Evolutionary conservation across 345 rosid species (phyloP).

Genomic region (Carallia brachiata): DNA sequence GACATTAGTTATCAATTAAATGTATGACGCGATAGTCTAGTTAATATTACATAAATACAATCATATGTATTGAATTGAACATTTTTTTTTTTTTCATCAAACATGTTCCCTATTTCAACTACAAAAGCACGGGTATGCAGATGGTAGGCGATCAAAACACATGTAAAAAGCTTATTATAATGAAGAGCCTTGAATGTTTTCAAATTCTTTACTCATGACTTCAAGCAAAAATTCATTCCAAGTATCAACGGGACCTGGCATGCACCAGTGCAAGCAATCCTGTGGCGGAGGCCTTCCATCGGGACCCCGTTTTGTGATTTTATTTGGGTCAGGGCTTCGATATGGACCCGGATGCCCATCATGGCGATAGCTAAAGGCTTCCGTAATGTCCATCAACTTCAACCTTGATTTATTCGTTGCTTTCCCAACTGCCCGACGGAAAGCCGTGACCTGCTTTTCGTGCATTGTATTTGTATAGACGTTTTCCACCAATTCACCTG

Average conservation of each 20-base stretch:
- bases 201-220: constrained; percentile 62
- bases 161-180: constrained; percentile 21
- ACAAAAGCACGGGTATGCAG: constrained; percentile 6
- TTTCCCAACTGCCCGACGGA: constrained; percentile 44
- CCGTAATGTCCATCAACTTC: constrained; percentile 83
- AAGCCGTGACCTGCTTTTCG: constrained; percentile 73
- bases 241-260: constrained; percentile 96
- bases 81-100: background rate
- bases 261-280: constrained; percentile 99
- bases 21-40: too few species aligned
- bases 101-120: constrained; percentile 7
- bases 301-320: constrained; percentile 70
- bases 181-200: constrained; percentile 29
- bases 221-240: constrained; percentile 96
- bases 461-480: constrained; percentile 78
- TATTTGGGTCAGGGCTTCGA: constrained; percentile 79
- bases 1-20: too few species aligned
- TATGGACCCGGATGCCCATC: constrained; percentile 99
- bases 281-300: constrained; percentile 91
- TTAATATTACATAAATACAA: too few species aligned
- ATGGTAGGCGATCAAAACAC: background rate
- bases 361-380: constrained; percentile 78
- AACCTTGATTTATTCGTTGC: constrained; percentile 46
- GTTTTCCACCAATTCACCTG: constrained; percentile 68
- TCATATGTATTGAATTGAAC: too few species aligned